Percentiles rank a stretch among this genome's conserved stretches.
Conservation (phyloP, 1,284 basidiomycete genomes). For the Ustilago vetiveriae region DNA sequence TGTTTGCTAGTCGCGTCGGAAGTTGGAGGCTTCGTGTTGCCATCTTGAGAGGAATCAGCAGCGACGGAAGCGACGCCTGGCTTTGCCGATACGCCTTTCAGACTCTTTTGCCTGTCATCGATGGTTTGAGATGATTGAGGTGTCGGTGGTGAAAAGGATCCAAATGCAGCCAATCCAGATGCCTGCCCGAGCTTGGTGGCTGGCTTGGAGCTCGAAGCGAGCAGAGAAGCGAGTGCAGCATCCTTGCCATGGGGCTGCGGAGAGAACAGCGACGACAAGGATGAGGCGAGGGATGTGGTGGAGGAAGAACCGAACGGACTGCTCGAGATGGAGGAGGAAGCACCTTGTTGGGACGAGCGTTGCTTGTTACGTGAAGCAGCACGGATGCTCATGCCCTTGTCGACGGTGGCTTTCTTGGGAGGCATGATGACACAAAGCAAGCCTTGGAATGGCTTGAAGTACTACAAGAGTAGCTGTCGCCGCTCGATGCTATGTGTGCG, state of each 20-base stretch:
- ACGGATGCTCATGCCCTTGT: conserved; percentile 37
- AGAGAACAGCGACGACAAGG: conserved; percentile 42
- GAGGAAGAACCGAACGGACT: conserved; percentile 27
- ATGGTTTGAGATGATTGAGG: background rate
- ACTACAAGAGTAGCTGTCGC: too few species aligned
- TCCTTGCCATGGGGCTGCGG: conserved; percentile 44
- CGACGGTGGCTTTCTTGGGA: conserved; percentile 28
- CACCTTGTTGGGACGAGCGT: conserved; percentile 8
- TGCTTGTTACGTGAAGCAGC: conserved; percentile 43
- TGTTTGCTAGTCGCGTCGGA: conserved; percentile 10
- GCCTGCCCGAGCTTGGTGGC: conserved; percentile 14
- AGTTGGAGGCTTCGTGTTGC: background rate
- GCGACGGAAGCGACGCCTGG: background rate
- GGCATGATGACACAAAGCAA: conserved; percentile 8
- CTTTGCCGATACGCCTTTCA: background rate
- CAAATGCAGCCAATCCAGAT: conserved; percentile 25
- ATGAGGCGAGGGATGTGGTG: conserved; percentile 34
- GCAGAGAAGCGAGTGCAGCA: conserved; percentile 36
- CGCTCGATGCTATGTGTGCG: too few species aligned
- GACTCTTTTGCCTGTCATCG: conserved; percentile 14
- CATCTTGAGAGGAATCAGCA: background rate
- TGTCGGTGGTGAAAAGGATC: conserved; percentile 14
- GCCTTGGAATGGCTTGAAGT: too few species aligned
- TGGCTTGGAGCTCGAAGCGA: conserved; percentile 38
- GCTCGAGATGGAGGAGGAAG: conserved; percentile 3